Conservation (phyloP, 139 green algal genomes). For the Pleodorina starrii region DNA sequence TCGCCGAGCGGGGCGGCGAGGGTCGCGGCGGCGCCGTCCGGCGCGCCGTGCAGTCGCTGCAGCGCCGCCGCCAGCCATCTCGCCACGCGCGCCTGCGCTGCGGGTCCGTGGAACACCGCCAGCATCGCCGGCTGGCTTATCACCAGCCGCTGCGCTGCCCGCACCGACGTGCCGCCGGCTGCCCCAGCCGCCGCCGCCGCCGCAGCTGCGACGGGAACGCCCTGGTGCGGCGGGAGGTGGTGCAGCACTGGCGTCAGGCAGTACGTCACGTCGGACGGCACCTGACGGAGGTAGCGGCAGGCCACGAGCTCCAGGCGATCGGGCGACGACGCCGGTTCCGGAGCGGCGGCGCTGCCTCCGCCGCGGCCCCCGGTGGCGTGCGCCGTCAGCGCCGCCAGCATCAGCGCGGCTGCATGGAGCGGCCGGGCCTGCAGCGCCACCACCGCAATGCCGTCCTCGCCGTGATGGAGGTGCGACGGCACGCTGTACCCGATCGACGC, state of each 20-base stretch:
- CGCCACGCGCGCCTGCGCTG: not conserved
- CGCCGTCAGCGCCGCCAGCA: conserved; percentile 16
- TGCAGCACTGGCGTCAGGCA: conserved; percentile 6
- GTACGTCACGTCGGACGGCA: conserved; percentile 24
- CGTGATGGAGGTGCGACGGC: conserved; percentile 3
- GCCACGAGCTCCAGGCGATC: conserved; percentile 37
- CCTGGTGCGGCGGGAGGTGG: not conserved
- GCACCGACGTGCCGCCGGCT: not conserved
- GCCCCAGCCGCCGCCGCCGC: not conserved
- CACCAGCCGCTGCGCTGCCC: conserved; percentile 19
- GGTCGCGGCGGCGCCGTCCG: not conserved
- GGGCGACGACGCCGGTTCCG: too few relatives aligned
- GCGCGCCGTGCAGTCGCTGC: not conserved
- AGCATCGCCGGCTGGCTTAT: conserved; percentile 47
- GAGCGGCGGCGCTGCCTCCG: too few relatives aligned
- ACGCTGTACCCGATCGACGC: not conserved
- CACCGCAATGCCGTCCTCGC: conserved; percentile 18
- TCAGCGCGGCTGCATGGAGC: conserved; percentile 8
- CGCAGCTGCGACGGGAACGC: not conserved
- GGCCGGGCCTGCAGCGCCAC: conserved; percentile 44
- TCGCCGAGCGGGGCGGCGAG: not conserved
- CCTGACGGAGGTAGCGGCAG: conserved; percentile 17
- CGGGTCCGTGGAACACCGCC: conserved; percentile 35
- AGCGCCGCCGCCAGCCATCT: not conserved
- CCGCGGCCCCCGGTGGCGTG: not conserved